Base-by-base conservation (phyloP, 371 early-diverging fungal species). In the Lichtheimia hyalospora region DNA sequence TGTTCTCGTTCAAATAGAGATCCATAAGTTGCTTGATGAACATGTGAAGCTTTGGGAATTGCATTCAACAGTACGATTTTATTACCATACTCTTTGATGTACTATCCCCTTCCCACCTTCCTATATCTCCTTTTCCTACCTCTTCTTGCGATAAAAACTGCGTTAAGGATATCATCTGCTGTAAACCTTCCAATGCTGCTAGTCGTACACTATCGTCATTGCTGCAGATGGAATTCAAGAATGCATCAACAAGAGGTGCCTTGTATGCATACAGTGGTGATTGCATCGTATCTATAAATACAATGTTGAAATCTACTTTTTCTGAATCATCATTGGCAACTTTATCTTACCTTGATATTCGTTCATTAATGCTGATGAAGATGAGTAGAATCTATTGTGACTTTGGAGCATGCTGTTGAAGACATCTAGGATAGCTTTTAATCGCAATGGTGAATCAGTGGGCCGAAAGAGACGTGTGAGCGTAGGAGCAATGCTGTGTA, bases 351-450 rank as follows among this genome's bases (percentile, higher is more conserved):
- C 34, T 34, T 34, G 34, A 34, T 34, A 8, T 34, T 34, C 34
- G 8, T 34, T 34, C 34, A 8, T 1, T 34, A 10, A 34, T 23
- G 21, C 23, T 21, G 41, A 41, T 20, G 43, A 16, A 28, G 71
- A 63, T 13, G 83, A 89, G 68, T 89, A 88, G 10, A 87, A 75
- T 2, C 58, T 64, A 23, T 70, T 73, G 55, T 81, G 71, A 0
- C 86, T 89, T 13, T 84, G 82, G 41, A 91, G 62, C 42, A 89
- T 74, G 49, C 86, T 89, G 20, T 75, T 68, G 12, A 92, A 67
- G 3, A 89, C 84, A 65, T 90, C 89, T 18, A 90, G 39, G 27
- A 85, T 70, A 0, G 84, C 79, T 48, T 89, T 90, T 62, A 78
- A 82, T 18, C 80, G 71, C 0, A 86, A 80, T 2, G 89, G 77